Percentiles rank a stretch among this genome's conserved stretches.
phyloP scores from a whole-genome alignment of 495 filamentous ascomycete species.

The Penicillium daleae region DNA sequence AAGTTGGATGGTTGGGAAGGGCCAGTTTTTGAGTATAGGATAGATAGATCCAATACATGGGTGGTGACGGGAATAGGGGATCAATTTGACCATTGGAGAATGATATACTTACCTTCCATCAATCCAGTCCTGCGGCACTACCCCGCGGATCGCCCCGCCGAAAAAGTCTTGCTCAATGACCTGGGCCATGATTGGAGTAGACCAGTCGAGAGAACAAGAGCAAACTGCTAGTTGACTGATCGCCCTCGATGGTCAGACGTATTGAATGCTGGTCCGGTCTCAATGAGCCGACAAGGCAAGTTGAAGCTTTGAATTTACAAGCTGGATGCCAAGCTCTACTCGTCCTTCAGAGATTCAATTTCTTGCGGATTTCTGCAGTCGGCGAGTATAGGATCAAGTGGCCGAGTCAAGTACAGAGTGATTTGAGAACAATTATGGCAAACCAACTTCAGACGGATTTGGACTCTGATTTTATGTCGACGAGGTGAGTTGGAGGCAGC shows the following conservation, averaged over 20 bases:
- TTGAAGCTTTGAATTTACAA: constrained; percentile 14
- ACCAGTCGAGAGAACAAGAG: not conserved
- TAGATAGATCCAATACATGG: not conserved
- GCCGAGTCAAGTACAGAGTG: not conserved
- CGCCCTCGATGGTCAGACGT: not conserved
- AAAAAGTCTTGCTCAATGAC: constrained; percentile 69
- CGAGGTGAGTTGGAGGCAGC: constrained; percentile 24
- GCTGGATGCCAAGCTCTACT: constrained; percentile 17
- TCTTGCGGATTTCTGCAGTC: not conserved
- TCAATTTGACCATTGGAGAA: not conserved
- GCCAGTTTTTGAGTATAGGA: not conserved
- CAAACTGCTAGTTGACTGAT: not conserved
- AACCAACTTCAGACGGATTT: not conserved
- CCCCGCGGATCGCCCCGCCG: constrained; percentile 76
- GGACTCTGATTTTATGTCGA: constrained; percentile 16
- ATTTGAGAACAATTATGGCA: constrained; percentile 5
- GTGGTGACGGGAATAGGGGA: not conserved
- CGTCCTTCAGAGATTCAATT: constrained; percentile 10
- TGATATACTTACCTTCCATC: constrained; percentile 72
- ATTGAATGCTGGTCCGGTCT: not conserved
- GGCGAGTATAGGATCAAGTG: not conserved
- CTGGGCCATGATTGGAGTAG: constrained; percentile 39
- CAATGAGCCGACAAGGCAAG: not conserved
- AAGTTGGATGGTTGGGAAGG: not conserved
- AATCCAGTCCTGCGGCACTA: constrained; percentile 71